Evolutionary conservation across 345 rosid species (phyloP), one percentile per base, ranked within the genome.

Genomic region (Draba incana): DNA sequence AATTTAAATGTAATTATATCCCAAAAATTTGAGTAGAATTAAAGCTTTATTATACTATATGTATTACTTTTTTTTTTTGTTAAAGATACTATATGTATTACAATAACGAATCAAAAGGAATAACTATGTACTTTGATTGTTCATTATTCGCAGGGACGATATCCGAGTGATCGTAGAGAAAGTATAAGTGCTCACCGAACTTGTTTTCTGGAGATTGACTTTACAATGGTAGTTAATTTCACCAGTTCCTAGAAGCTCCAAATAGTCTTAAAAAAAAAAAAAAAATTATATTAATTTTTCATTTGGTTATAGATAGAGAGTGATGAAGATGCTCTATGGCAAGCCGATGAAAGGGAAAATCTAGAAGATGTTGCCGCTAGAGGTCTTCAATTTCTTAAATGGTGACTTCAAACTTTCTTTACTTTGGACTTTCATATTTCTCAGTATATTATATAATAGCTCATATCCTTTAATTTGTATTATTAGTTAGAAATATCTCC

Each of bases 141-240:
- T 53, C 8, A 15, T 12, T 66, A 39, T 55, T 13, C 43, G 65
- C 85, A 90, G 97, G 94, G 92, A 61, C 63, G 79, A 20, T 80
- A 83, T 80, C 97, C 92, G 11, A 88, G 97, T 76, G 90, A 90
- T 57, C 74, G 69, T 67, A 80, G 97, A 77, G 79, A 70, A 68
- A 66, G 80, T 75, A 77, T 84, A 46, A 73, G 68, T 68, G 78
- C 74, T 38, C 66, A 61, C 51, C 76, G 14, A 8, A 27, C 75
- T 51, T 80, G 57, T 54, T 90, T 86, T 69, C 86, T 89, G 4
- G 81, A 70, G 16, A 71, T 90, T 64, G 94, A 90, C 69, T 88
- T 90, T 54, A 76, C 86, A 11, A 37, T 82, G 94, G 97, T 72
- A 80, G 14, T 8, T 27, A 9, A 27, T 37, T 45, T 46, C 16